Evolutionary conservation across 345 rosid genomes (phyloP), one percentile per base, ranked within the genome.

Genomic region (Sisymbrium irio): DNA sequence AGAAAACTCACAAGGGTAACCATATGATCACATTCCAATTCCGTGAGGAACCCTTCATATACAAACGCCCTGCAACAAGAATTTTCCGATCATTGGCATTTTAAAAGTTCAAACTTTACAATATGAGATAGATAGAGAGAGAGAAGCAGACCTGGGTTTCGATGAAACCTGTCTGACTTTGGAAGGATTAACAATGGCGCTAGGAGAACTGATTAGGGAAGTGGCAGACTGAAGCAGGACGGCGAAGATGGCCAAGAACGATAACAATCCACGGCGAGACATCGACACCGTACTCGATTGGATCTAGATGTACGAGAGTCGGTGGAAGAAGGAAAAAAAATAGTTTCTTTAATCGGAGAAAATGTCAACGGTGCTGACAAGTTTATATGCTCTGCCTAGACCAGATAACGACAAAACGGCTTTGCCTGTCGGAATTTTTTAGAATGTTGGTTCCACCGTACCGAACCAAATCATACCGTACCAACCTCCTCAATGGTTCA

Each of bases 21-120:
- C 81, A 94, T 70, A 82, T 94, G 97, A 75, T 94, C 98, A 83
- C 98, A 94, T 72, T 94, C 98, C 71, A 94, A 79, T 67, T 88
- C 97, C 22, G 98, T 87, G 47, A 91, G 94, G 58, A 94, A 91
- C 47, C 98, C 96, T 80, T 91, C 79, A 55, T 91, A 94, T n/a
- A 94, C 96, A 77, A 86, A 94, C 18, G 98, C 98, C 83, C 98
- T 89, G 81, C 71, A 78, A 50, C 45, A 20, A 39, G 17, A 60
- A 3, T 47, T 45, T 18, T 18, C 9, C 20, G 55, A 41, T 45
- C 18, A 6, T 9, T 6, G 45, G 44, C 28, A 1, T 49, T 12
- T 13, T n/a, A 39, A 58, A 67, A 1, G 54, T 13, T 27, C 40
- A 45, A 41, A 39, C n/a, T 35, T 57, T n/a, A n/a, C n/a, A n/a